These are phyloP conservation scores for Saccharomyces hybrid DNA, from an alignment of 1,139 yeast species.

Conservation along the genomic window DNA sequence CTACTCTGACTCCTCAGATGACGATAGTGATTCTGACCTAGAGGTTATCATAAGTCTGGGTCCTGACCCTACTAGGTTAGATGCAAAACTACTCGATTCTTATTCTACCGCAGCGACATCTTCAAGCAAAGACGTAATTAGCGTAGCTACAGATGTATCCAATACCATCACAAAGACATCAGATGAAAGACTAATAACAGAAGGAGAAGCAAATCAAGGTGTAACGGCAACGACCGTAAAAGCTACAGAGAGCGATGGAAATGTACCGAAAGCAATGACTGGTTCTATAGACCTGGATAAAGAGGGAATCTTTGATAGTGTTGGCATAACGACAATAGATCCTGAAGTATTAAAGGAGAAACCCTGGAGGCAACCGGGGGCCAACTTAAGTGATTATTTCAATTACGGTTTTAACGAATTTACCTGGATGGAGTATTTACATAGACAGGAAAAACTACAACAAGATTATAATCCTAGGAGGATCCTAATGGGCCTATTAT, in stretches of 20 bases:
- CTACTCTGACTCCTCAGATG: conserved; percentile 33
- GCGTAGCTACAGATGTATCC: conserved; percentile 5
- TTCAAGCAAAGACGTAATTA: conserved; percentile 3
- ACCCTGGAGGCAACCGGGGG: conserved; percentile 98
- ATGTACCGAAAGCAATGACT: conserved; percentile 24
- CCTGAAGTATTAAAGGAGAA: conserved; percentile 80
- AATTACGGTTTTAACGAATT: conserved; percentile 95
- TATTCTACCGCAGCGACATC: conserved; percentile 32
- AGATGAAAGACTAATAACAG: conserved; percentile 30
- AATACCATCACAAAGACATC: neutral
- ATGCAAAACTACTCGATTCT: conserved; percentile 26
- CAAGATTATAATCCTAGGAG: conserved; percentile 64
- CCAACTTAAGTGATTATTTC: conserved; percentile 88
- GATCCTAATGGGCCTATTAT: conserved; percentile 38
- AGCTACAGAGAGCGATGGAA: conserved; percentile 13
- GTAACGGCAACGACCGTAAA: conserved; percentile 32
- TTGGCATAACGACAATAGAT: conserved; percentile 77
- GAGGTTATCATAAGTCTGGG: conserved; percentile 56
- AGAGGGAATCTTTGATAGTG: conserved; percentile 75
- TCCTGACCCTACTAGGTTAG: conserved; percentile 32
- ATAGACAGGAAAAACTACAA: conserved; percentile 76
- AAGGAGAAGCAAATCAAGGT: conserved; percentile 18
- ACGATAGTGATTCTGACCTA: conserved; percentile 52
- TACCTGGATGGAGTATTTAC: conserved; percentile 90
- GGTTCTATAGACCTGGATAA: conserved; percentile 53